Evolutionary conservation across 257 asterid species (phyloP).

Genomic region (Perilla frutescens): DNA sequence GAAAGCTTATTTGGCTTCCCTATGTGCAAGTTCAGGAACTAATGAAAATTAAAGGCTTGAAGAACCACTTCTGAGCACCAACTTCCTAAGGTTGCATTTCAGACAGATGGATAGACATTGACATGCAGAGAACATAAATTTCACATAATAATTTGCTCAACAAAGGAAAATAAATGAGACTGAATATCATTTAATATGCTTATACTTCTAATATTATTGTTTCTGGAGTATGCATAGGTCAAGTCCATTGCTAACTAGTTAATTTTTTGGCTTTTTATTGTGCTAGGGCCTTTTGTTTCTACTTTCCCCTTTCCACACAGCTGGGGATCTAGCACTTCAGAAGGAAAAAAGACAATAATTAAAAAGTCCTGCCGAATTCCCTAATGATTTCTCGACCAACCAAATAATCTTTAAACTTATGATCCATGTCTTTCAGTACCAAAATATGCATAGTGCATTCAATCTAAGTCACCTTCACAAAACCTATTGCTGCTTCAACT

Average conservation of each 20-base stretch:
- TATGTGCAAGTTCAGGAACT: neutral
- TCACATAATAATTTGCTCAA: conserved; percentile 3
- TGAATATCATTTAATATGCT: neutral
- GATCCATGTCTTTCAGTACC: neutral
- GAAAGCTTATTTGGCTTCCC: conserved; percentile 1
- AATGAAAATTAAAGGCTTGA: neutral
- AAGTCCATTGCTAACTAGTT: conserved; percentile 24
- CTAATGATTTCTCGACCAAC: neutral
- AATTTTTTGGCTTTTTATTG: conserved; percentile 6
- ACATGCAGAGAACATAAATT: too few species aligned
- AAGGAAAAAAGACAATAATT: conserved; percentile 20
- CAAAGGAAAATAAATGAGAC: neutral
- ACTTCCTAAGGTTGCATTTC: conserved; percentile 12
- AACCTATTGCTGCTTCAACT: conserved; percentile 14
- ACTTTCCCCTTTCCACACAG: conserved; percentile 3
- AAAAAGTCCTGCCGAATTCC: neutral
- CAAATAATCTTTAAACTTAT: conserved; percentile 12
- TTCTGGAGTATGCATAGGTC: conserved; percentile 26
- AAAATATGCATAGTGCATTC: conserved; percentile 13
- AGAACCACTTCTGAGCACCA: neutral
- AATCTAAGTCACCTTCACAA: conserved; percentile 9
- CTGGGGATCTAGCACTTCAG: conserved; percentile 5
- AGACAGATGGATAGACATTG: conserved; percentile 15
- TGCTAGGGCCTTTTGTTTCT: conserved; percentile 15
- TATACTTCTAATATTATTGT: neutral